Evolutionary conservation across 129 eudicot species (phyloP), one percentile per base, ranked within the genome.

Genomic region (Tanacetum coccineum): DNA sequence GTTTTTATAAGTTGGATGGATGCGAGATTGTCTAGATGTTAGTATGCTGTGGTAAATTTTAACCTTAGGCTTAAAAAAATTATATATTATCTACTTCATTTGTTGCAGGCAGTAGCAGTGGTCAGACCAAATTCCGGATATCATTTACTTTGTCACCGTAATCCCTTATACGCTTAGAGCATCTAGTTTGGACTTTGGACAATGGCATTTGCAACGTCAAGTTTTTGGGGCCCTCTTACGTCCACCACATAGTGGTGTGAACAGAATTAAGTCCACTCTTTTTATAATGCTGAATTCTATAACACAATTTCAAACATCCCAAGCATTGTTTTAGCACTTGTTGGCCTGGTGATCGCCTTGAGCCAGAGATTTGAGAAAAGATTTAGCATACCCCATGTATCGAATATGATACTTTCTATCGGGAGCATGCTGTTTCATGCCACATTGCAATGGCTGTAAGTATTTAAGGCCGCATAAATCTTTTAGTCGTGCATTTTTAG

Each of bases 211-310:
- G 87, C 85, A 62, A 74, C 84, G 51, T 76, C 85, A 67, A 85
- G 85, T 81, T 85, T 85, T 36, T 85, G 92, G 92, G 92, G 92
- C 3, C 87, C 92, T 25, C 87, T 85, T 54, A 85, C 92, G 4
- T 82, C 88, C 13, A 80, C 85, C 46, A 80, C 75, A 25, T 88
- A 82, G 58, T 77, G 88, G 79, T 82, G 87, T 66, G 91, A 85
- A 81, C 70, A 53, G 73, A 85, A 85, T 60, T 85, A 85, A 28
- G 81, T 79, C 44, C 61, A 82, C 70, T 79, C 91, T 13, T 79
- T 85, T 9, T 85, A 85, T 21, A 79, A 82, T 64, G 91, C 91
- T 0, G 91, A 85, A 76, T 85, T 85, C 63, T 85, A 73, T 83
- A 85, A 85, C 83, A 85, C 87, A 3, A 64, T 85, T 22, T 82